A percentile compares a stretch with the other conserved stretches of the same genome.
Conservation (phyloP, 768 basidiomycete species). For the Hirschioporus abietinus region DNA sequence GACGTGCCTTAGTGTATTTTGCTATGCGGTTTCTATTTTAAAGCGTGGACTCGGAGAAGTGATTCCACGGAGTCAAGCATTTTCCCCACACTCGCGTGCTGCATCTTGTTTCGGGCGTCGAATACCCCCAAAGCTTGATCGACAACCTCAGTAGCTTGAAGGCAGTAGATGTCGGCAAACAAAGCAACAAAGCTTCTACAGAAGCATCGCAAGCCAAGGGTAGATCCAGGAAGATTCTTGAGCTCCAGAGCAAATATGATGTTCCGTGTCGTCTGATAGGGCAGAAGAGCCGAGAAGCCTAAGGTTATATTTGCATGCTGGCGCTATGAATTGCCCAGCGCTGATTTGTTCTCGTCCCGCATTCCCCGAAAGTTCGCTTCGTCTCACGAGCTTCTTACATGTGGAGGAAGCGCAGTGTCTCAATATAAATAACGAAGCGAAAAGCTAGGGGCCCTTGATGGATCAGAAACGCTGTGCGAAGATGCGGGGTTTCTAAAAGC, state of each 20-base stretch:
- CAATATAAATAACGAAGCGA: background rate
- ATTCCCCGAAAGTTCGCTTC: background rate
- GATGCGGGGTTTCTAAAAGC: no score
- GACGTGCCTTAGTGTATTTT: background rate
- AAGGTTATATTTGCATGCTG: background rate
- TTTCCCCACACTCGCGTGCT: background rate
- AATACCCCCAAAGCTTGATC: background rate
- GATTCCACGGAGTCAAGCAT: background rate
- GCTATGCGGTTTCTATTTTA: background rate
- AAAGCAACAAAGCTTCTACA: background rate
- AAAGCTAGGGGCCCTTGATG: background rate
- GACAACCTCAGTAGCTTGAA: background rate
- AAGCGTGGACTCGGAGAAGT: background rate
- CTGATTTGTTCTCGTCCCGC: background rate
- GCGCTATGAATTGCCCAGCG: background rate
- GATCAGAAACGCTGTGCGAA: background rate
- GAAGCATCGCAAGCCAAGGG: background rate
- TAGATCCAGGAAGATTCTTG: background rate
- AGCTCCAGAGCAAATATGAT: background rate
- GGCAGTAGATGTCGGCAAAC: background rate
- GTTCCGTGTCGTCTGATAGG: background rate
- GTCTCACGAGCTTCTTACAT: background rate
- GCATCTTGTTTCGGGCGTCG: background rate
- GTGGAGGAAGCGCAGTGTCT: background rate
- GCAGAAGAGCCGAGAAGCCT: background rate